Percentiles rank a stretch among this genome's conserved stretches.
Conservation (phyloP, 352 stramenopile species). For the Pythium rishiriense region DNA sequence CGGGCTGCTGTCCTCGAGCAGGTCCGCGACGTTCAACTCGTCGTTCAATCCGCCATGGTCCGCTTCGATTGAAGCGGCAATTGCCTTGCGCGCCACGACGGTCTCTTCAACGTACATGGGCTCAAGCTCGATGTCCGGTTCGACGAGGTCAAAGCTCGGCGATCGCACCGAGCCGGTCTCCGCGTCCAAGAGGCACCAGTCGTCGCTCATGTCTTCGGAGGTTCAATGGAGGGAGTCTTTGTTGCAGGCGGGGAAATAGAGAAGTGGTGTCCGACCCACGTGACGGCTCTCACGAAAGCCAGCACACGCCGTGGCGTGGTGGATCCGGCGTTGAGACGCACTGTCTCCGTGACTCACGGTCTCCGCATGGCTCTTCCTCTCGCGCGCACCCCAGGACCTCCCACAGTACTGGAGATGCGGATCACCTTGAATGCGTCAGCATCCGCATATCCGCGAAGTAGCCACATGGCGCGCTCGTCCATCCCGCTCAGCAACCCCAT, state of each 20-base stretch:
- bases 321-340: neutral
- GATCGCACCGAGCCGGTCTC: slow-evolving; percentile 32
- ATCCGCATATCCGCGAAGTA: slow-evolving; percentile 14
- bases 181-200: slow-evolving; percentile 59
- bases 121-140: slow-evolving; percentile 28
- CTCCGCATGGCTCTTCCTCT: neutral
- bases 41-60: neutral
- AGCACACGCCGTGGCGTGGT: neutral
- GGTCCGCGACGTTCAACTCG: slow-evolving; percentile 3
- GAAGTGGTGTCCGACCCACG: neutral
- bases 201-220: slow-evolving; percentile 37
- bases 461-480: slow-evolving; percentile 35
- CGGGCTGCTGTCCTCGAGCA: slow-evolving; percentile 4
- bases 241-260: neutral
- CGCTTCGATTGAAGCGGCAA: neutral
- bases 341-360: neutral
- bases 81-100: slow-evolving; percentile 25
- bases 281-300: neutral
- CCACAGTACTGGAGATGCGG: neutral
- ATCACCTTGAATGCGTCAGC: neutral
- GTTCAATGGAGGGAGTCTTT: neutral
- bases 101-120: slow-evolving; percentile 20
- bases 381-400: neutral
- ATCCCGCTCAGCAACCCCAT: neutral
- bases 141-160: slow-evolving; percentile 16